Base-by-base conservation (phyloP, 148 eudicot species). In the Vaccinium macrocarpon region DNA sequence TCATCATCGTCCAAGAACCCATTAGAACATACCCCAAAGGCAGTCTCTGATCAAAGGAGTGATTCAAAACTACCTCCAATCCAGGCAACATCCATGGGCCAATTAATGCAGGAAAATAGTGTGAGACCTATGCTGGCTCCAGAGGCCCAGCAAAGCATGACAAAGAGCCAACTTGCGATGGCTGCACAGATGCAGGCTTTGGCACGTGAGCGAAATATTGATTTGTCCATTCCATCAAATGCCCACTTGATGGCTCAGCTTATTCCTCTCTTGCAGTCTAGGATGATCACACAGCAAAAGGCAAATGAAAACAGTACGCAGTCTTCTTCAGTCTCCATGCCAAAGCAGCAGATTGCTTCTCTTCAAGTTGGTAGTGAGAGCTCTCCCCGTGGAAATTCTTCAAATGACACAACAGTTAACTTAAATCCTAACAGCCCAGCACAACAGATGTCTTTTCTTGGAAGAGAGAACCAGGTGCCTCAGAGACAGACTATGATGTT, bases 171-270 rank as follows among this genome's bases (percentile, higher is more conserved):
- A 73, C 82, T 90, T 64, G 87, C 97, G 46, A 86, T 92, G 95
- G 97, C 95, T 66, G 95, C 97, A 46, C 96, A 97, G 85, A 82
- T 94, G 88, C 90, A 91, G 88, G 92, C 96, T 42, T 91, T 94
- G 92, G 98, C 95, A 12, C 88, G 83, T 68, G 99, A 95, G 86
- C 92, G 88, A 79, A 93, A 95, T 90, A 93, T 97, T 48, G 99
- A 97, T 88, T 86, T 97, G 49, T 91, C 99, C 62, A 88, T 83
- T 82, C 99, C 99, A 53, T 91, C 90, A 66, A 96, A 93, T 90
- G 98, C 98, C 74, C 90, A 90, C 86, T 78, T 93, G 91, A 84
- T 96, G 85, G 92, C 92, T n/a, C 99, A 95, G 78, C 90, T 96
- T 68, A 84, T 95, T 81, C 96, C 98, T 14, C 86, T 91, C 64